Base-by-base conservation (phyloP, 192 early-diverging fungal genomes). In the Coemansia reversa region DNA sequence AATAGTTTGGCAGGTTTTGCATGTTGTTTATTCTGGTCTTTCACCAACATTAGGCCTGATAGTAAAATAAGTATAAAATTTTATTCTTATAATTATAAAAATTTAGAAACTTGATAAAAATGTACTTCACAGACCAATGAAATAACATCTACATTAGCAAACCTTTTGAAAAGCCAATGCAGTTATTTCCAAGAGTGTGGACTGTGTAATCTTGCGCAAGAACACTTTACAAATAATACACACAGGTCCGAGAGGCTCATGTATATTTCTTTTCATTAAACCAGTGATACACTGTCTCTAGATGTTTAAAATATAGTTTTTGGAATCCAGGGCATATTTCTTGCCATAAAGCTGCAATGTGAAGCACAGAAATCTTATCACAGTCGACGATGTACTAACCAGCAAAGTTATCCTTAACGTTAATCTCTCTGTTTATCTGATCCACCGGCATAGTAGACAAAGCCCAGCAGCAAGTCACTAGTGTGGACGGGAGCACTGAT, bases 261-360 rank as follows among this genome's bases (percentile, higher is more conserved):
- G 91, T 58, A 94, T 88, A 62, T 96, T 94, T 75, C 94, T 86
- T 35, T 94, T 95, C 91, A 96, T 94, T 76, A 99, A 98, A 24
- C 84, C 88, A 27, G 86, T 88, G 32, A 92, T 85, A 69, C 90
- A 92, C 61, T 84, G 81, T 35, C 82, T 76, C 75, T 89, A 85
- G 35, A 88, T 86, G 52, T 86, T 65, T 28, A 87, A 71, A 1
- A 84, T 60, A 63, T 92, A 92, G 69, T 94, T 90, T 30, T 88
- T 70, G 53, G 75, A 85, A 50, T 63, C 55, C 51, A 84, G 72
- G 29, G 68, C 63, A 63, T 94, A 93, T 33, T 86, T 72, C 32
- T 86, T 86, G 29, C 90, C 89, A 66, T 84, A 88, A 81, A 95
- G 96, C 57, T 77, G 82, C 65, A 95, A 81, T 18, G 86, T 83